Base-by-base conservation (phyloP, 1,284 basidiomycete species). In the Rhodotorula sp. region DNA sequence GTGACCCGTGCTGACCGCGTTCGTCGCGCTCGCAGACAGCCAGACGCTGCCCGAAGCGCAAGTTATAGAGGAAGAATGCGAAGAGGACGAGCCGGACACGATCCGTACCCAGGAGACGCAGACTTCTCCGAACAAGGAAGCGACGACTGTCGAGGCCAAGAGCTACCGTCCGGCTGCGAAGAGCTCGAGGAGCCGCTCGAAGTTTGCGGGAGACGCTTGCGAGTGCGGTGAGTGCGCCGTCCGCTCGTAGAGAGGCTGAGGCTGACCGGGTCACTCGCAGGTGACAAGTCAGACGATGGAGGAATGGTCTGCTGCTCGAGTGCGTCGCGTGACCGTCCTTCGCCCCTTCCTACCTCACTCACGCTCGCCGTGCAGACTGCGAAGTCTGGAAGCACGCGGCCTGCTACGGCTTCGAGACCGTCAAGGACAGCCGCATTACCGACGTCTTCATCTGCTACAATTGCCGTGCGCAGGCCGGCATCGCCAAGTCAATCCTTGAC, bases 361-460 rank as follows among this genome's bases (percentile, higher is more conserved):
- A 29, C 15, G 27, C 19, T 24, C 36, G 19, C 9, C 15, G 1
- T n/a, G 29, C 59, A 73, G 68, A 30, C 5, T 74, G 72, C 65
- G 51, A 59, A 4, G 30, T 44, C 15, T 71, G 70, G 67, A 68
- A 68, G 55, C 72, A 74, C 54, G 54, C 59, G 32, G 36, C 54
- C 32, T 74, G 72, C 58, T 71, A 71, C 57, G 72, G 72, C 51
- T 67, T 29, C 64, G 13, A 32, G 11, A n/a, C 34, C 24, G 53
- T 22, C 29, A 17, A 60, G 2, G 60, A 60, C 60, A 27, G 51
- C 22, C 30, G 62, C 59, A 22, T 71, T 58, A 53, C 72, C 47
- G 69, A 67, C 54, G 48, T 68, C 53, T 64, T 73, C 64, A 44
- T 53, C 39, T 68, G 64, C 64, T 69, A 71, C 54, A 62, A 61